A percentile compares a stretch with the other conserved stretches of the same genome.
phyloP scores from a whole-genome alignment of 305 asterid species.

The Solanum aculeatissimum region DNA sequence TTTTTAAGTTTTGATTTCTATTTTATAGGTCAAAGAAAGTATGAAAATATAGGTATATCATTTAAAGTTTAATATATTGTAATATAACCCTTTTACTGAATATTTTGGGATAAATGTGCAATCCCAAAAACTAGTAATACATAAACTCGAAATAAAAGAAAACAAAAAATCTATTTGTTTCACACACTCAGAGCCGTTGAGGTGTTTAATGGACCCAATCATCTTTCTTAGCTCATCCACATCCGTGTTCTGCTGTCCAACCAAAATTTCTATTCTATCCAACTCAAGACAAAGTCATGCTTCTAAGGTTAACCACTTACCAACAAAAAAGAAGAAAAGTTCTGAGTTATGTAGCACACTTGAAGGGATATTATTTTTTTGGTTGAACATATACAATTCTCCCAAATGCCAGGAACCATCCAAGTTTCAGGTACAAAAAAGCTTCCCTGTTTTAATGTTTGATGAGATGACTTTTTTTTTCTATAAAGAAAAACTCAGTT shows the following conservation, averaged over 20 bases:
- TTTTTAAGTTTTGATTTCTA: too few species aligned
- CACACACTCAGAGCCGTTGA: conserved; percentile 13
- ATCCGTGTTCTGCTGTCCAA: conserved; percentile 25
- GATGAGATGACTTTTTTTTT: not conserved
- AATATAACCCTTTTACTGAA: too few species aligned
- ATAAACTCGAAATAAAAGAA: not conserved
- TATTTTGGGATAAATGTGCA: too few species aligned
- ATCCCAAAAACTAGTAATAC: not conserved
- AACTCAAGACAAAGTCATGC: conserved; percentile 4
- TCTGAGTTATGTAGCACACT: not conserved
- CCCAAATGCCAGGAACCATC: conserved; percentile 82
- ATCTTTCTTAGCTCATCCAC: conserved; percentile 31
- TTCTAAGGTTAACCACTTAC: not conserved
- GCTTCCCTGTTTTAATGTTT: not conserved
- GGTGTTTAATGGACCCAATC: conserved; percentile 48
- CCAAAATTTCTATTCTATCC: conserved; percentile 6
- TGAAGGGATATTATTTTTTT: not conserved
- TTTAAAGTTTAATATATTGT: too few species aligned
- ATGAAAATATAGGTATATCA: too few species aligned
- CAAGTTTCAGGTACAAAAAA: conserved; percentile 64
- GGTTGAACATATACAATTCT: not conserved
- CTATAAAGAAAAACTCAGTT: not conserved
- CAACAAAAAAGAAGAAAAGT: not conserved
- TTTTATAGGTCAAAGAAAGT: too few species aligned
- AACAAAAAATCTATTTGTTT: not conserved